phyloP scores from a whole-genome alignment of 75 land plant species.

The Cunninghamia lanceolata region DNA sequence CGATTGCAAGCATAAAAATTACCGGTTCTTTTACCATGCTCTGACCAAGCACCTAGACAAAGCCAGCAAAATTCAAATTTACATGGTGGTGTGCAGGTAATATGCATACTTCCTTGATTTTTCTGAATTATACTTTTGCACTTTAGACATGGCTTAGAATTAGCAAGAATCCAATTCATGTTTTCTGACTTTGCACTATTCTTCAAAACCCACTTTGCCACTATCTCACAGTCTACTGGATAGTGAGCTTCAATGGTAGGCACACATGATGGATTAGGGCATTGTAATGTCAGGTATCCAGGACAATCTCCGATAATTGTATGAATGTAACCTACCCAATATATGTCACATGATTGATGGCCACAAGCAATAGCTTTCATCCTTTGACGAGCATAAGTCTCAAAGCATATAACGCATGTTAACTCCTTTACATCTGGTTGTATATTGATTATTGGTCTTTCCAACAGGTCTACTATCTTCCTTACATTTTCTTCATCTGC shows the following conservation, averaged over 20 bases:
- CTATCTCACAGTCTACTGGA: conserved; percentile 89
- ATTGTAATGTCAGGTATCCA: no score
- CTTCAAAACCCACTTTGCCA: conserved; percentile 86
- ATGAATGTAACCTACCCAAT: no score
- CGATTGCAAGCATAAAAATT: conserved; percentile 95
- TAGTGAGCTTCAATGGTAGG: conserved; percentile 97
- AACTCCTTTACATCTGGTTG: no score
- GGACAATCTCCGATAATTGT: no score
- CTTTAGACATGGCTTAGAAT: conserved; percentile 94
- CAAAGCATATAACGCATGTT: no score
- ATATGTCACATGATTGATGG: no score
- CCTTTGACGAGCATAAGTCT: no score
- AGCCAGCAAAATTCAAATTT: conserved; percentile 99
- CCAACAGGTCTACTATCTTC: no score
- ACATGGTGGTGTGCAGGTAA: conserved; percentile 92
- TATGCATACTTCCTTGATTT: conserved; percentile 95
- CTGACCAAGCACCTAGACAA: conserved; percentile 96
- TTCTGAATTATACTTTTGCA: conserved; percentile 98
- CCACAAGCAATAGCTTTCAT: no score
- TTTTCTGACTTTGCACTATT: conserved; percentile 91
- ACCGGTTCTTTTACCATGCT: conserved; percentile 95
- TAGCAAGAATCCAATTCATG: conserved; percentile 95
- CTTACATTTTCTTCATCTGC: no score
- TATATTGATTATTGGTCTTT: no score
- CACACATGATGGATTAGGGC: no score